phyloP scores from a whole-genome alignment of 345 rosid genomes.

The Nasturtium officinale region DNA sequence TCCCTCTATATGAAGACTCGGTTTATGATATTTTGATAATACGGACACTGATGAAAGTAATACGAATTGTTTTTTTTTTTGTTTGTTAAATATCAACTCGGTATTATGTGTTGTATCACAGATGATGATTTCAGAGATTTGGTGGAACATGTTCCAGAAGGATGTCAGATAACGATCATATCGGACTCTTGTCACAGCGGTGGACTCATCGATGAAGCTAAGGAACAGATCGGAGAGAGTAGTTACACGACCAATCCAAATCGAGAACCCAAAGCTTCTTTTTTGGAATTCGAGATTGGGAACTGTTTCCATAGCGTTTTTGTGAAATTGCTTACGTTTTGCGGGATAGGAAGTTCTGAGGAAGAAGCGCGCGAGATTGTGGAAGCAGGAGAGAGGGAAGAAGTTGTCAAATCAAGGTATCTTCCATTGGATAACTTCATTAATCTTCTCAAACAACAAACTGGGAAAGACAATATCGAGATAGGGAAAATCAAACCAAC shows the following conservation, averaged over 20 bases:
- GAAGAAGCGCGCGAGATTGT: background rate
- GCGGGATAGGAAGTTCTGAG: slow-evolving; percentile 49
- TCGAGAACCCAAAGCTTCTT: slow-evolving; percentile 24
- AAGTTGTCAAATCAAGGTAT: slow-evolving; percentile 32
- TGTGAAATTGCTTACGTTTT: slow-evolving; percentile 55
- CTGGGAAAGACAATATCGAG: slow-evolving; percentile 29
- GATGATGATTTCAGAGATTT: slow-evolving; percentile 41
- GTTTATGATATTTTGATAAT: background rate
- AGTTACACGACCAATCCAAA: background rate
- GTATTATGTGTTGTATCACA: slow-evolving; percentile 13
- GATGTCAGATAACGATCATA: slow-evolving; percentile 33
- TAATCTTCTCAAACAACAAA: slow-evolving; percentile 26
- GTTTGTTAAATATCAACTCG: too few species aligned
- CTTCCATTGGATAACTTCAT: slow-evolving; percentile 28
- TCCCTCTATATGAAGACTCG: background rate
- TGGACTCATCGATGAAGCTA: slow-evolving; percentile 40
- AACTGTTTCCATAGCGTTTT: slow-evolving; percentile 54
- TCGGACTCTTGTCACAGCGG: slow-evolving; percentile 44
- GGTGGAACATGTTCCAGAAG: slow-evolving; percentile 35
- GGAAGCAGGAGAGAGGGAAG: background rate
- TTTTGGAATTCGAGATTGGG: slow-evolving; percentile 45
- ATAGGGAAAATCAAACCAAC: slow-evolving; percentile 34
- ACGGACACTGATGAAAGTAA: background rate
- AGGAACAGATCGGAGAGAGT: slow-evolving; percentile 43
- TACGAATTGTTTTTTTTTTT: background rate